Conservation (phyloP, 371 early-diverging fungal species). For the Actinomortierella wolfii region DNA sequence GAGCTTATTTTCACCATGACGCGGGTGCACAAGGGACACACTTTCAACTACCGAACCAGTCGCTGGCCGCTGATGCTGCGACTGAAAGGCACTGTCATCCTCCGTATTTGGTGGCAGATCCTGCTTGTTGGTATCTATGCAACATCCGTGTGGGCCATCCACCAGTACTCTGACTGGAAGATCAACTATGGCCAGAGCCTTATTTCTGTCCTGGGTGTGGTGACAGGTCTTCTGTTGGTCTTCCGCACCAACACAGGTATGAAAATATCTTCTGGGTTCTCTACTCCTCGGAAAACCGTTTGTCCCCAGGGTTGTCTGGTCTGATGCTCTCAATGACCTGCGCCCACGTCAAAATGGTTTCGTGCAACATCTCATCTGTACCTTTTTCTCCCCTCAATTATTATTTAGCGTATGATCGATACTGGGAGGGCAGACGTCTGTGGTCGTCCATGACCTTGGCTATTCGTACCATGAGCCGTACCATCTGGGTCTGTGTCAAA, state of each 20-base stretch:
- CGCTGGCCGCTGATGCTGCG: constrained; percentile 47
- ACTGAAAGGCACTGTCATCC: constrained; percentile 40
- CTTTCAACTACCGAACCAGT: neutral
- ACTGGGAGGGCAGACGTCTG: constrained; percentile 77
- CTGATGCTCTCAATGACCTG: neutral
- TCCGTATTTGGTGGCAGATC: constrained; percentile 42
- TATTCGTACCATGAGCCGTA: constrained; percentile 54
- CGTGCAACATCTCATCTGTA: neutral
- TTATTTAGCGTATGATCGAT: constrained; percentile 65
- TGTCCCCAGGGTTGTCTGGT: neutral
- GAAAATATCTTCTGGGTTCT: neutral
- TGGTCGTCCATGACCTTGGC: constrained; percentile 66
- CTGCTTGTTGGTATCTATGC: constrained; percentile 24
- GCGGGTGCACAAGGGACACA: no score
- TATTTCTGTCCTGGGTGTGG: constrained; percentile 60
- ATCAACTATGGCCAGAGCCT: constrained; percentile 42
- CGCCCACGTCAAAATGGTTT: neutral
- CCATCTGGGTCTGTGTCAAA: constrained; percentile 52
- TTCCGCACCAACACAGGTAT: constrained; percentile 77
- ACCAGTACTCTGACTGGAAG: constrained; percentile 21
- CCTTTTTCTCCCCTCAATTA: neutral
- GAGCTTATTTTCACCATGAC: no score
- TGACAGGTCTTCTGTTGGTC: constrained; percentile 68
- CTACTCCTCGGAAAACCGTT: neutral
- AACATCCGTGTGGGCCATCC: constrained; percentile 14